These are phyloP conservation scores for Kalanchoe fedtschenkoi DNA, from an alignment of 164 flowering plant species.

Conservation along the genomic window DNA sequence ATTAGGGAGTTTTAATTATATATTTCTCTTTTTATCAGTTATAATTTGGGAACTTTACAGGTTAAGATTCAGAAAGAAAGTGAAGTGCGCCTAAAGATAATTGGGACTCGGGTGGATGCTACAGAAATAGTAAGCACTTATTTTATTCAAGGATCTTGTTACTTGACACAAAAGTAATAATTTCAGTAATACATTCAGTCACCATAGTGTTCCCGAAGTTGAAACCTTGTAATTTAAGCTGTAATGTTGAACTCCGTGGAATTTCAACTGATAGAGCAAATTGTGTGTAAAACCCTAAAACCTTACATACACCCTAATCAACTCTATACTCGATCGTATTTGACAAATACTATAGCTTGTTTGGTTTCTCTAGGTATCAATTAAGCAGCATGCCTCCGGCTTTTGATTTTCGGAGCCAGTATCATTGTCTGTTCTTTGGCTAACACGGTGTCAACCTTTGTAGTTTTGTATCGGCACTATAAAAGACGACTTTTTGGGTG, in stretches of 20 bases:
- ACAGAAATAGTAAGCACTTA: conserved; percentile 76
- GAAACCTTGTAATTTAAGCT: neutral
- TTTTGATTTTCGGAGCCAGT: too few relatives aligned
- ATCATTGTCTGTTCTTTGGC: neutral
- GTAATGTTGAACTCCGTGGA: neutral
- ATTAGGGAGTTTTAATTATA: neutral
- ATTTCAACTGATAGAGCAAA: neutral
- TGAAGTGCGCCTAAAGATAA: conserved; percentile 86
- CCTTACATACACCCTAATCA: too few relatives aligned
- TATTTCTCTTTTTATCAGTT: neutral
- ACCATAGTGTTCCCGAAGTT: neutral
- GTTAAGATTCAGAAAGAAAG: conserved; percentile 91
- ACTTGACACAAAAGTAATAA: neutral
- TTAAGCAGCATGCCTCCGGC: too few relatives aligned
- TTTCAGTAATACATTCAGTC: neutral
- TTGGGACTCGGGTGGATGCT: conserved; percentile 93
- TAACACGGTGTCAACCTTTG: neutral
- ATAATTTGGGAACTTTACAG: conserved; percentile 22
- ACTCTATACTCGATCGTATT: too few relatives aligned
- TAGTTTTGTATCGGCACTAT: conserved; percentile 6
- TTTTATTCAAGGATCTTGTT: neutral
- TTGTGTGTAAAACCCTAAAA: too few relatives aligned
- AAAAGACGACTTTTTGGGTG: conserved; percentile 8
- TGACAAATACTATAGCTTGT: too few relatives aligned
- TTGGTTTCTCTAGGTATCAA: too few relatives aligned